These are phyloP conservation scores for Hypoxylon sp. DNA, from an alignment of 2,329 filamentous ascomycete species.

Conservation along the genomic window DNA sequence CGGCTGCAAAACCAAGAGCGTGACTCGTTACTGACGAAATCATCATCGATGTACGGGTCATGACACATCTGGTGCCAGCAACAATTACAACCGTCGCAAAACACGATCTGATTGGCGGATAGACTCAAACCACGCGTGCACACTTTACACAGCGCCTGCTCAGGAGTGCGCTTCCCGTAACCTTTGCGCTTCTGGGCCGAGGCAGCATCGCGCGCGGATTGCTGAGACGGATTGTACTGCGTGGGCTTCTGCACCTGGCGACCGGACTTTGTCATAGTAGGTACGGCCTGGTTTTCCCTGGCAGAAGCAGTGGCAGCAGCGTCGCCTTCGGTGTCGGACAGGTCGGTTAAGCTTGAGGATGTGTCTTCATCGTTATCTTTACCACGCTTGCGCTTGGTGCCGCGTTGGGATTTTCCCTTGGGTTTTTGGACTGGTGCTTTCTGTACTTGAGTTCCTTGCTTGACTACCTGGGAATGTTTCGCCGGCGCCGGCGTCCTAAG, in stretches of 20 bases:
- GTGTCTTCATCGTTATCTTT: conserved; percentile 47
- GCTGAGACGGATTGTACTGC: conserved; percentile 71
- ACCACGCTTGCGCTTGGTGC: conserved; percentile 56
- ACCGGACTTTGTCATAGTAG: conserved; percentile 81
- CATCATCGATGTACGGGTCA: conserved; percentile 79
- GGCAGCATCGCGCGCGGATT: conserved; percentile 46
- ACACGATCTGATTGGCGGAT: conserved; percentile 83
- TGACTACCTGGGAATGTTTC: conserved; percentile 15
- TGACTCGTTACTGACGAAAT: conserved; percentile 75
- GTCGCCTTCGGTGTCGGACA: conserved; percentile 50
- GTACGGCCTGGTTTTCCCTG: conserved; percentile 63
- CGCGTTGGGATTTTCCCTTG: conserved; percentile 43
- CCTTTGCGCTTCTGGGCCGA: conserved; percentile 56
- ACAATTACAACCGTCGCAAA: conserved; percentile 85
- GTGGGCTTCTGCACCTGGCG: conserved; percentile 78
- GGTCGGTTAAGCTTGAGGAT: conserved; percentile 51
- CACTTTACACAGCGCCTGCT: conserved; percentile 76
- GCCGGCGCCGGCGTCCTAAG: conserved; percentile 44
- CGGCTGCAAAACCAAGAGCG: conserved; percentile 79
- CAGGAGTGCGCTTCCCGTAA: conserved; percentile 72
- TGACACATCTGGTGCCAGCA: conserved; percentile 89
- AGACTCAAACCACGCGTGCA: conserved; percentile 82
- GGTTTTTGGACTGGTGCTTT: conserved; percentile 39
- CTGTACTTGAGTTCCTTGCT: conserved; percentile 28
- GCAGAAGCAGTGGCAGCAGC: conserved; percentile 25